Conservation (phyloP, 2,329 filamentous ascomycete genomes). For the Sodiomyces alkalinus region DNA sequence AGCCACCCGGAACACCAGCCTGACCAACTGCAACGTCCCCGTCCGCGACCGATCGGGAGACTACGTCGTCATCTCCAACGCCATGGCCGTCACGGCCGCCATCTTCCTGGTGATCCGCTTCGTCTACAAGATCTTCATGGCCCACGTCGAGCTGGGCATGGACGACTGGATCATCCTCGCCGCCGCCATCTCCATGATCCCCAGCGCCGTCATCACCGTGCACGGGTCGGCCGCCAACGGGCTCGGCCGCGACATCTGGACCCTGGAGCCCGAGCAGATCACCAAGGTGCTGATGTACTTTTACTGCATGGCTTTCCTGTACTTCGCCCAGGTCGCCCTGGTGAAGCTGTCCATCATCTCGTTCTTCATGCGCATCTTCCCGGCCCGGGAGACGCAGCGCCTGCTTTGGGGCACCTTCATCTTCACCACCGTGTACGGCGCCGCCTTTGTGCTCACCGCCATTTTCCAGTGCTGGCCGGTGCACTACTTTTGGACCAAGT, state of each 20-base stretch:
- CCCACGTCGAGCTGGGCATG: constrained; percentile 15
- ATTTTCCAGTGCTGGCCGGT: constrained; percentile 33
- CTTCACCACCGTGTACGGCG: constrained; percentile 18
- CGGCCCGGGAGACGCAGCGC: constrained; percentile 15
- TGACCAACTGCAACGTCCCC: constrained; percentile 11
- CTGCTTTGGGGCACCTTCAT: constrained; percentile 21
- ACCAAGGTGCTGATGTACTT: constrained; percentile 22
- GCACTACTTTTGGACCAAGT: constrained; percentile 31
- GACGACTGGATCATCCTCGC: constrained; percentile 20
- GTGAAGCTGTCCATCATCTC: constrained; percentile 31
- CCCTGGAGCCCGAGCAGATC: constrained; percentile 20
- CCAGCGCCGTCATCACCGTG: constrained; percentile 15
- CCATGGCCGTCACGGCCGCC: constrained; percentile 17
- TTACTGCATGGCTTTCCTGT: constrained; percentile 22
- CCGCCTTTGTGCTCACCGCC: constrained; percentile 21
- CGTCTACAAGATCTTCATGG: constrained; percentile 15
- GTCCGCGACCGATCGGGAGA: constrained; percentile 15
- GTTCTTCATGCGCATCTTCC: constrained; percentile 37
- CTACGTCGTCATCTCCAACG: constrained; percentile 14
- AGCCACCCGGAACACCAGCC: constrained; percentile 12
- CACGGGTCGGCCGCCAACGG: constrained; percentile 17
- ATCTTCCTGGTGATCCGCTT: constrained; percentile 23
- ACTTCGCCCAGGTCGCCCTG: constrained; percentile 25
- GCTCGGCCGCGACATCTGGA: constrained; percentile 30
- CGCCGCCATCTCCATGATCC: constrained; percentile 12